phyloP scores from a whole-genome alignment of 2,329 filamentous ascomycete species.

The Neofusicoccum umdonicola region DNA sequence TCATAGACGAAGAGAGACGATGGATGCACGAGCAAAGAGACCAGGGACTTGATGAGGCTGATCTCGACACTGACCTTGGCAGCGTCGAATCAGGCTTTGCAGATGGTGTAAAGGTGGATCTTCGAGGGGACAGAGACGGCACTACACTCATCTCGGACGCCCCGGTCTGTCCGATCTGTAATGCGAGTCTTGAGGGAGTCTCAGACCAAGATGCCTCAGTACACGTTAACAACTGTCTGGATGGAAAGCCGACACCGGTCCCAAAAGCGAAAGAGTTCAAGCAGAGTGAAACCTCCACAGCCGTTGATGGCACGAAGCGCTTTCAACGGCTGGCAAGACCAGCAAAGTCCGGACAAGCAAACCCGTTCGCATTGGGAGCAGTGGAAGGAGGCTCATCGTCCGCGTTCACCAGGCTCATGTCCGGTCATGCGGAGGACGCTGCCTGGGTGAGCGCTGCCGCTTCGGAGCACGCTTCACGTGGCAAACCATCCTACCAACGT shows the following conservation, averaged over 20 bases:
- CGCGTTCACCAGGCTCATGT: conserved; percentile 92
- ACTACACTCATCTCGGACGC: conserved; percentile 22
- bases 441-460: conserved; percentile 89
- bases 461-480: conserved; percentile 71
- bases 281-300: conserved; percentile 13
- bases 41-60: conserved; percentile 51
- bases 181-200: conserved; percentile 57
- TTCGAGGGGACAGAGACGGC: conserved; percentile 5
- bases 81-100: conserved; percentile 54
- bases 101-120: conserved; percentile 23
- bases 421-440: conserved; percentile 80
- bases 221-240: conserved; percentile 91
- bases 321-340: conserved; percentile 65
- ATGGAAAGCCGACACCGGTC: conserved; percentile 69
- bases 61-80: conserved; percentile 41
- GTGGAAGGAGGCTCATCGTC: conserved; percentile 61
- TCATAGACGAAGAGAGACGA: conserved; percentile 51
- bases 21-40: conserved; percentile 72
- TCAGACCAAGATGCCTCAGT: conserved; percentile 65
- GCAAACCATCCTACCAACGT: conserved; percentile 81
- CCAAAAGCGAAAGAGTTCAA: conserved; percentile 28
- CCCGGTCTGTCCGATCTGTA: conserved; percentile 74
- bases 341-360: conserved; percentile 75
- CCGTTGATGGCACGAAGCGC: conserved; percentile 45
- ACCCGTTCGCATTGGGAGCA: conserved; percentile 64